Conservation (phyloP, 345 rosid genomes). For the Pseudoturritis turrita region DNA sequence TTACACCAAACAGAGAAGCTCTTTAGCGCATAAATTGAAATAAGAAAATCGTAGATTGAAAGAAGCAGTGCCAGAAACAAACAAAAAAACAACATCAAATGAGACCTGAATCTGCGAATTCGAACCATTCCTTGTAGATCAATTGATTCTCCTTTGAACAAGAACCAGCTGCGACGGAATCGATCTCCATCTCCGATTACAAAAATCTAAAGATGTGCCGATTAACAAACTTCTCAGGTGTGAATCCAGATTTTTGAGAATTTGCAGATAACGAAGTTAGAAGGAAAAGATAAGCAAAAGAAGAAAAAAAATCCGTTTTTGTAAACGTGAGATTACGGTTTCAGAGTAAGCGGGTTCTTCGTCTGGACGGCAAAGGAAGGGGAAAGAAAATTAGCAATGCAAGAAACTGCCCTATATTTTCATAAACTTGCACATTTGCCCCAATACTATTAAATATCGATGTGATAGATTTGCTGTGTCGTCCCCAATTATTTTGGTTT, state of each 20-base stretch:
- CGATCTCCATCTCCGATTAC: constrained; percentile 63
- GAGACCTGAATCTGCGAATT: constrained; percentile 76
- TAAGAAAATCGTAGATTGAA: background rate
- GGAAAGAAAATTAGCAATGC: background rate
- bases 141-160: constrained; percentile 76
- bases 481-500: background rate
- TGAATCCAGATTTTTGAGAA: constrained; percentile 20
- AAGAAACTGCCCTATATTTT: background rate
- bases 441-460: background rate
- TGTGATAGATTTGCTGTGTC: background rate
- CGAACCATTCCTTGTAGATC: constrained; percentile 89
- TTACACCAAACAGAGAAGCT: constrained; percentile 4
- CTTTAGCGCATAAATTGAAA: background rate
- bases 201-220: background rate
- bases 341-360: constrained; percentile 26
- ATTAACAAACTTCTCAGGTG: background rate
- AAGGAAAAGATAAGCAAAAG: background rate
- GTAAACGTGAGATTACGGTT: constrained; percentile 24
- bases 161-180: constrained; percentile 50
- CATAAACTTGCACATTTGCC: background rate
- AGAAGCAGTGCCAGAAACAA: background rate
- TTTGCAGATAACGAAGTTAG: background rate
- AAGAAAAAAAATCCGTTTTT: background rate
- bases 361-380: constrained; percentile 22
- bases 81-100: background rate